Conservation (phyloP, 768 basidiomycete genomes). For the Baorangia bicolor region DNA sequence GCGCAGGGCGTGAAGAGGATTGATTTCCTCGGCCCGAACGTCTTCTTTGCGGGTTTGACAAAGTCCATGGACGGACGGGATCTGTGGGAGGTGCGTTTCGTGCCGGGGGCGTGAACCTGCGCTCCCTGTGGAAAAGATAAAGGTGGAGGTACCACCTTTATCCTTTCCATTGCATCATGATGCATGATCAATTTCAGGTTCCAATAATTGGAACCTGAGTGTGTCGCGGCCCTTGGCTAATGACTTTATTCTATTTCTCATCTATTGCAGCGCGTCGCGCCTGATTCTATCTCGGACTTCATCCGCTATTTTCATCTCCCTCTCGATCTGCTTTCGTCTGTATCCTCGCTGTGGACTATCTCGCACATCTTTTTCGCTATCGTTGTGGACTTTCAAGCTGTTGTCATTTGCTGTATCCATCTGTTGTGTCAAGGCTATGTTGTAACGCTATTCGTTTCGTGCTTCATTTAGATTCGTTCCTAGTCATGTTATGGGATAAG, state of each 20-base stretch:
- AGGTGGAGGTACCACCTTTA: too few relatives aligned
- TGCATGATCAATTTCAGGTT: slow-evolving; percentile 11
- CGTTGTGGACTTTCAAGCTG: slow-evolving; percentile 5
- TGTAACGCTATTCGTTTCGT: not conserved
- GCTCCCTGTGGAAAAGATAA: too few relatives aligned
- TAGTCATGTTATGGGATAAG: not conserved
- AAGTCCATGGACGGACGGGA: slow-evolving; percentile 26
- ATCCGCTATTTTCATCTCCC: not conserved
- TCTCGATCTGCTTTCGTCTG: slow-evolving; percentile 6
- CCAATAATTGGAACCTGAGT: slow-evolving; percentile 13
- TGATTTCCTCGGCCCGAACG: slow-evolving; percentile 36
- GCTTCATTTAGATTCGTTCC: not conserved
- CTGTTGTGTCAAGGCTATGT: not conserved
- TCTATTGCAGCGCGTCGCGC: slow-evolving; percentile 4
- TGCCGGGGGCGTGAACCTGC: slow-evolving; percentile 12
- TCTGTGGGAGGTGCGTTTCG: slow-evolving; percentile 31
- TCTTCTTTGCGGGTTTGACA: slow-evolving; percentile 33
- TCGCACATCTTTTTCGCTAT: slow-evolving; percentile 5
- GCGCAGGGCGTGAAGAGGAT: slow-evolving; percentile 40
- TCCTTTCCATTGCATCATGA: slow-evolving; percentile 1
- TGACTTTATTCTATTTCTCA: slow-evolving; percentile 18
- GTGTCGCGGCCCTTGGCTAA: not conserved
- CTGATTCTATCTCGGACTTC: slow-evolving; percentile 7
- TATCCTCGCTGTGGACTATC: slow-evolving; percentile 11
- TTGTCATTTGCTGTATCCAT: slow-evolving; percentile 17